Conservation (phyloP, 1,284 basidiomycete genomes). For the Bjerkandera adusta region DNA sequence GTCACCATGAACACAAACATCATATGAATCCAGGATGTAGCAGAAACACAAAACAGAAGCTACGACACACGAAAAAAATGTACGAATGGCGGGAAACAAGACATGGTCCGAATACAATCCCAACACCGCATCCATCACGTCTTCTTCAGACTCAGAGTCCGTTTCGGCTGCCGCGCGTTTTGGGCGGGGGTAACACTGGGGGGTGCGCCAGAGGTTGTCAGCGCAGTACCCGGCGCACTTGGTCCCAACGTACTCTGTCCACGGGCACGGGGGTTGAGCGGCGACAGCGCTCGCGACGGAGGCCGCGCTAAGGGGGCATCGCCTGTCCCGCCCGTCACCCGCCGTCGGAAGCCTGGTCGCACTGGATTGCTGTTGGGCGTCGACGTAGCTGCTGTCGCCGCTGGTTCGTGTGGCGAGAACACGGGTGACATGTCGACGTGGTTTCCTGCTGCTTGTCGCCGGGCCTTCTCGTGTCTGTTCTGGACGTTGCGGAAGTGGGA, state of each 20-base stretch:
- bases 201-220: constrained; percentile 23
- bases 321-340: constrained; percentile 49
- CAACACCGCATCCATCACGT: constrained; percentile 15
- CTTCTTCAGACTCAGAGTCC: constrained; percentile 49
- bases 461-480: constrained; percentile 82
- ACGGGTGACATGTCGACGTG: constrained; percentile 48
- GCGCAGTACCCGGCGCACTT: constrained; percentile 40
- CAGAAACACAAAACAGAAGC: no score
- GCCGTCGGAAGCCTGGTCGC: constrained; percentile 51
- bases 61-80: no score
- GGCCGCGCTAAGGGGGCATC: constrained; percentile 26
- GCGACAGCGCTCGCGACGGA: constrained; percentile 48
- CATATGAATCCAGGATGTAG: no score
- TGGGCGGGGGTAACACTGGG: constrained; percentile 37
- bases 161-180: constrained; percentile 44
- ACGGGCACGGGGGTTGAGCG: constrained; percentile 64
- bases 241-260: constrained; percentile 26
- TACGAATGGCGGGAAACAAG: no score
- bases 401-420: constrained; percentile 16
- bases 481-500: constrained; percentile 85
- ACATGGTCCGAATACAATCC: no score
- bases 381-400: constrained; percentile 2
- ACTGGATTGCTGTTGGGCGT: constrained; percentile 16
- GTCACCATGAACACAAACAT: no score
- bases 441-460: constrained; percentile 55